Evolutionary conservation across 768 basidiomycete species (phyloP), one percentile per base, ranked within the genome.

Genomic region (Lyophyllum decastes): DNA sequence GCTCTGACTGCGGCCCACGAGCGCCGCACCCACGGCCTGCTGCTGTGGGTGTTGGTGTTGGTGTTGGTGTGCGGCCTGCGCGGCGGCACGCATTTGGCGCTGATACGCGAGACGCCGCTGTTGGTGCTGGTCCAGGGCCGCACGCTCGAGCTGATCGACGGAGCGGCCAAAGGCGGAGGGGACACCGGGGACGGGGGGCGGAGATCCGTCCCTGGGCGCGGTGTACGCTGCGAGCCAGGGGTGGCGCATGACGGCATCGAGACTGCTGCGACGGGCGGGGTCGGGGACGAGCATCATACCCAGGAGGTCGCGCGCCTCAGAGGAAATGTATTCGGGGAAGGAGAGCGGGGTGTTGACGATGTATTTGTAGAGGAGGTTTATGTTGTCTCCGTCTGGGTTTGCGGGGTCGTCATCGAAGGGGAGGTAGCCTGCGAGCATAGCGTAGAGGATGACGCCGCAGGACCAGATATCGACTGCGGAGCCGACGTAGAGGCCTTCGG

Each of bases 381-480:
- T 99, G 77, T 99, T 98, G 77, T 99, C 96, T 57, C 97, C 97
- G 55, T 98, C 97, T 4, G 97, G 97, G 71, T 98, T 99, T 26
- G 88, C 90, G 1, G 97, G 97, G 73, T 99, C 97, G 72, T 98
- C 97, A 73, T 98, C 97, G 73, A 98, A 99, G 22, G 97, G 97
- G n/a, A 97, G 88, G 69, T 96, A 96, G 10, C 94, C 94, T 1
- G 94, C 94, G 17, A 97, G 84, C 94, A 97, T 97, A 57, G 94
- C 95, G 68, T 97, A 97, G 5, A 97, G 81, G 66, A 97, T 97
- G 57, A 97, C 95, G 38, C 94, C 94, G 61, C 94, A 97, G 33
- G 87, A 89, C 94, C 94, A 99, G 68, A 99, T 96, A 67, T 98
- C 97, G 61, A 98, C 97, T 1, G 97, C 95, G 30, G 92, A 93